Evolutionary conservation across 2,329 filamentous ascomycete species (phyloP).

Genomic region (Diaporthe batatas): DNA sequence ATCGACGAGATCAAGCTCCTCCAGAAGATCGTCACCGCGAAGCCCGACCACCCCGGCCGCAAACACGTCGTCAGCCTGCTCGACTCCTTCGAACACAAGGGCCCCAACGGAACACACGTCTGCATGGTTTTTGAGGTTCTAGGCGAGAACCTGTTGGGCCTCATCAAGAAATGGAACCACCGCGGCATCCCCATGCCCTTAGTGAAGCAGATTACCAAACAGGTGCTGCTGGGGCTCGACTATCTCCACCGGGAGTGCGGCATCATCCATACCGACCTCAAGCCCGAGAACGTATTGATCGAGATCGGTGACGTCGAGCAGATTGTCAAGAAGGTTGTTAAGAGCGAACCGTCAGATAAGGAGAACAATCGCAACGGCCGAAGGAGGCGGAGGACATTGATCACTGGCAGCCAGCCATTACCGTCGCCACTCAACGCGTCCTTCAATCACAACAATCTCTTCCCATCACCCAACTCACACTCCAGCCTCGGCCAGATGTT

Average conservation of each 20-base stretch:
- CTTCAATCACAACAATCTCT: slow-evolving; percentile 85
- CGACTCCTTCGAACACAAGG: slow-evolving; percentile 98
- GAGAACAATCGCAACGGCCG: slow-evolving; percentile 94
- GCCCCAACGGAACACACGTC: slow-evolving; percentile 94
- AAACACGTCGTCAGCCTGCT: slow-evolving; percentile 96
- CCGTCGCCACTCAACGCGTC: slow-evolving; percentile 94
- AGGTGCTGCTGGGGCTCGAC: slow-evolving; percentile 94
- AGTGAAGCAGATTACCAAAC: slow-evolving; percentile 99
- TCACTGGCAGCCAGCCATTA: slow-evolving; percentile 95
- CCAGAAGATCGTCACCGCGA: slow-evolving; percentile 95
- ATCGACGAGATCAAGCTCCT: slow-evolving; percentile 99
- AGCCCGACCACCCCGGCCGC: slow-evolving; percentile 92
- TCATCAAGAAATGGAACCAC: slow-evolving; percentile 99
- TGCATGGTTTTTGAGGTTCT: slow-evolving; percentile 99
- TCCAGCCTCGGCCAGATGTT: slow-evolving; percentile 88
- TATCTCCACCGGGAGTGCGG: slow-evolving; percentile 98
- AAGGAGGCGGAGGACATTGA: slow-evolving; percentile 89
- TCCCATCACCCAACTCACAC: slow-evolving; percentile 72
- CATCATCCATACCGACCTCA: slow-evolving; percentile 98
- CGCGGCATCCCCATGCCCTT: slow-evolving; percentile 95
- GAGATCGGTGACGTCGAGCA: slow-evolving; percentile 99
- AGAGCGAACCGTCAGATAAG: slow-evolving; percentile 80
- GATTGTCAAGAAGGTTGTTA: slow-evolving; percentile 96
- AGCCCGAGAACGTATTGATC: slow-evolving; percentile 98
- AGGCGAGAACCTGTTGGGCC: slow-evolving; percentile 91